These are phyloP conservation scores for Linaria vulgaris DNA, from an alignment of 257 asterid genomes.

Conservation along the genomic window DNA sequence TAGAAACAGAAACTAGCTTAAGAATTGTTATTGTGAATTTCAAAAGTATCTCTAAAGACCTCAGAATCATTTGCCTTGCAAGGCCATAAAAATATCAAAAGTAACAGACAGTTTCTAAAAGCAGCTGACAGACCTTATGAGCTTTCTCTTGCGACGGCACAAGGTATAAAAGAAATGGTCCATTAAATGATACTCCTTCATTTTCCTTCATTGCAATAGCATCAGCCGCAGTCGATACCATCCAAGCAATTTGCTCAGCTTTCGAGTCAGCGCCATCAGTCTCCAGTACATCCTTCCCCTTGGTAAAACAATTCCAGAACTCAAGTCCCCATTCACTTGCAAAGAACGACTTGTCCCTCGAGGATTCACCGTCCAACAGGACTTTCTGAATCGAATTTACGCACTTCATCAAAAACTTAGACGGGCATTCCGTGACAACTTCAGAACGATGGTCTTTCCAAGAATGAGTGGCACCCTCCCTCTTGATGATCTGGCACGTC, in stretches of 20 bases:
- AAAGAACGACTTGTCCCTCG: slow-evolving; percentile 46
- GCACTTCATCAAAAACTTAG: slow-evolving; percentile 66
- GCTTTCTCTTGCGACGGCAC: slow-evolving; percentile 88
- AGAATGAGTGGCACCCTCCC: slow-evolving; percentile 28
- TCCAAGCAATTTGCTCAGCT: slow-evolving; percentile 79
- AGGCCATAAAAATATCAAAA: not conserved
- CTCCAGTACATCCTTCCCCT: slow-evolving; percentile 70
- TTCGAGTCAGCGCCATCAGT: slow-evolving; percentile 47
- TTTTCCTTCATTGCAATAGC: slow-evolving; percentile 69
- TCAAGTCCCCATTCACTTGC: slow-evolving; percentile 72
- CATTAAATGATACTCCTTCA: slow-evolving; percentile 52
- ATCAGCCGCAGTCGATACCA: slow-evolving; percentile 82
- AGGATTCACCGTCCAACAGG: slow-evolving; percentile 38
- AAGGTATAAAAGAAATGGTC: slow-evolving; percentile 72
- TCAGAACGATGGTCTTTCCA: slow-evolving; percentile 28
- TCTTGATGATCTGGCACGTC: slow-evolving; percentile 21
- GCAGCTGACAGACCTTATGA: slow-evolving; percentile 48
- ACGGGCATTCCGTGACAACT: slow-evolving; percentile 43
- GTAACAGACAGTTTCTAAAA: slow-evolving; percentile 4
- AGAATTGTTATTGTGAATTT: not conserved
- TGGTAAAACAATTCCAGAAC: slow-evolving; percentile 66
- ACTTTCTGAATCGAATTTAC: slow-evolving; percentile 60
- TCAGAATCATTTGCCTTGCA: not conserved
- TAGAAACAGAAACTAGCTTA: not conserved
- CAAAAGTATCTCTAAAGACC: not conserved